Evolutionary conservation across 257 asterid genomes (phyloP), one percentile per base, ranked within the genome.

Genomic region (Plantago elongata): DNA sequence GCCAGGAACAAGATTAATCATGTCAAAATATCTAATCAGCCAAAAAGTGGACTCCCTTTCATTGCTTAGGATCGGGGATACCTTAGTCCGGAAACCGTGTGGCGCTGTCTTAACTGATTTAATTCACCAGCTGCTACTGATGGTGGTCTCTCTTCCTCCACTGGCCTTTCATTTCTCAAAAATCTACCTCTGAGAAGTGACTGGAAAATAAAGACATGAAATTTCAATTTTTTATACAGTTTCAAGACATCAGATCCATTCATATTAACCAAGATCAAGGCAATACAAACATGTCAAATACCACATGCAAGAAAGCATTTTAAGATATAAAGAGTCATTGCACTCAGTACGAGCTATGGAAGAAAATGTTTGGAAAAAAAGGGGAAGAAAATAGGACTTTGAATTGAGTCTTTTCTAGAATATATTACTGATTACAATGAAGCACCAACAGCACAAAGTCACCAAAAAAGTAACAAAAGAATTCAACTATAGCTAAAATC

Each of bases 41-140:
- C 38, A 37, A 43, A 47, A 44, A 9, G 57, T 34, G 40, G 30
- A 43, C 64, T 60, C 22, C 34, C 44, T 14, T 63, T 57, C 54
- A 66, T 12, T 57, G 63, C 75, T 73, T 62, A 43, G 62, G 64
- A 59, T 43, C 29, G 7, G n/a, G 49, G 64, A 61, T 78, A 81
- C 87, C 87, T 81, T 69, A 77, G 65, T 60, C 87, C 85, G 70
- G 90, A 83, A 69, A 83, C 90, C 9, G 87, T 80, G 69, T 83
- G 84, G 7, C 85, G 75, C 70, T 83, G 87, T 72, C 90, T 80
- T 68, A 83, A 72, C 73, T 80, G 90, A 72, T 62, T 69, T 51
- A 83, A 51, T 67, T 83, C 90, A 59, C 78, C 64, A 64, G 78
- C 83, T 46, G 87, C 83, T 76, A 72, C 30, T 69, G 87, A 77